Evolutionary conservation across 352 stramenopile genomes (phyloP).

Genomic region (Phytophthora uliginosa): DNA sequence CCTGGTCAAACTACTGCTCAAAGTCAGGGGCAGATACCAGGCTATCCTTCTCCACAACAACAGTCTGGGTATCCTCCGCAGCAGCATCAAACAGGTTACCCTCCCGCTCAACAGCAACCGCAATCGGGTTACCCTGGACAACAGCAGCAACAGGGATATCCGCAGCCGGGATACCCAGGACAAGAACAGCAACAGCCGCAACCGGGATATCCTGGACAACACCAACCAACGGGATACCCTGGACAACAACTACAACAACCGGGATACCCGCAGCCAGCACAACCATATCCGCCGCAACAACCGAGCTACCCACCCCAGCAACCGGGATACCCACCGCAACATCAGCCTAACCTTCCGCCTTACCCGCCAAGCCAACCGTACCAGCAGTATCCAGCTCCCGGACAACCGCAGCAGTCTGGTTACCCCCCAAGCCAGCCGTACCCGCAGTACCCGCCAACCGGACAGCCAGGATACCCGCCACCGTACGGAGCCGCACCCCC

Average conservation of each 20-base stretch:
- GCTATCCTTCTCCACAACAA: conserved; percentile 46
- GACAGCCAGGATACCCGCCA: conserved; percentile 40
- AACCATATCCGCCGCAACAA: conserved; percentile 6
- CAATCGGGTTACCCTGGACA: conserved; percentile 29
- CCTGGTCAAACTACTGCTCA: conserved; percentile 29
- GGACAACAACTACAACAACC: conserved; percentile 35
- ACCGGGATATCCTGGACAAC: conserved; percentile 25
- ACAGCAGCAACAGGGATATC: conserved; percentile 27
- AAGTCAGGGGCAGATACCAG: conserved; percentile 29
- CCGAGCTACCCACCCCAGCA: conserved; percentile 13
- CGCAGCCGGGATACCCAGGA: conserved; percentile 27
- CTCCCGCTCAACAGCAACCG: conserved; percentile 13
- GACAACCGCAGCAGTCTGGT: conserved; percentile 19
- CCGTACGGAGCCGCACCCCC: conserved; percentile 46
- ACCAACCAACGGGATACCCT: conserved; percentile 29
- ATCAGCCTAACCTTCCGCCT: conserved; percentile 27
- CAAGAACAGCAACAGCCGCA: conserved; percentile 40
- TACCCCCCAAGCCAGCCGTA: conserved; percentile 20
- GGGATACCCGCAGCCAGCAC: conserved; percentile 26
- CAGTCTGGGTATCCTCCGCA: conserved; percentile 34
- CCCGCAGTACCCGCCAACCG: conserved; percentile 36
- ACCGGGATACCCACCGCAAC: conserved; percentile 13
- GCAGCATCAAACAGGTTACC: conserved; percentile 5
- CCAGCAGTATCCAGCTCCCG: conserved; percentile 31
- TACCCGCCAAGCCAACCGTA: conserved; percentile 34